Base-by-base conservation (phyloP, 805 yeast species). In the Spathaspora hagerdaliae region DNA sequence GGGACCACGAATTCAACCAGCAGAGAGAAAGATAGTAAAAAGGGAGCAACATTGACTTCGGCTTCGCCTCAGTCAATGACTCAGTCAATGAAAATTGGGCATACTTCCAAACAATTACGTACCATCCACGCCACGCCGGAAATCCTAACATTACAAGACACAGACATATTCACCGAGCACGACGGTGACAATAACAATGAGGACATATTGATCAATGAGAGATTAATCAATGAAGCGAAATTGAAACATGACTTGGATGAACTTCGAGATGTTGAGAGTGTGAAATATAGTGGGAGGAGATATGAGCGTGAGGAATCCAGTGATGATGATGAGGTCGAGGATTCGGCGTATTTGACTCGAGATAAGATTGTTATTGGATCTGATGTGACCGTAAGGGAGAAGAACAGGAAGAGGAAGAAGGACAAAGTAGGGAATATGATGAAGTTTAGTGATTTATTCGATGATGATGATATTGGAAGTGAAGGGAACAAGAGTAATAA, bases 71-170 rank as follows among this genome's bases (percentile, higher is more conserved):
- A 19, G 24, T 19, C 24, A 19, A 5, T 19, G 24, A 19, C 24
- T 29, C 6, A 68, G 1, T 37, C 76, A 12, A 67, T n/a, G n/a
- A 67, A 65, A 34, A 67, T 82, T 2, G 77, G 72, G 0, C 86
- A 82, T 57, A 60, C 63, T 31, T 34, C 65, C 9, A 56, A 56
- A n/a, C 74, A 73, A n/a, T 55, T 82, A 9, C 51, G 55, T 2
- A 55, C 58, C 11, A 51, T 74, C 1, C 58, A 64, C 5, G 73
- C 63, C n/a, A 68, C 71, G 6, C 32, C 9, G 9, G 77, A 70
- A 0, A 67, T 84, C 2, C 63, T 86, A 42, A 85, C 90, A 0
- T 64, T 85, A 41, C 74, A 79, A 40, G 87, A 82, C 51, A 52
- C 59, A n/a, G 60, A 63, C 19, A 49, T 77, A 12, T 51, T 70